A percentile compares a stretch with the other conserved stretches of the same genome.
Conservation (phyloP, 129 eudicot genomes). For the Saposhnikovia divaricata region DNA sequence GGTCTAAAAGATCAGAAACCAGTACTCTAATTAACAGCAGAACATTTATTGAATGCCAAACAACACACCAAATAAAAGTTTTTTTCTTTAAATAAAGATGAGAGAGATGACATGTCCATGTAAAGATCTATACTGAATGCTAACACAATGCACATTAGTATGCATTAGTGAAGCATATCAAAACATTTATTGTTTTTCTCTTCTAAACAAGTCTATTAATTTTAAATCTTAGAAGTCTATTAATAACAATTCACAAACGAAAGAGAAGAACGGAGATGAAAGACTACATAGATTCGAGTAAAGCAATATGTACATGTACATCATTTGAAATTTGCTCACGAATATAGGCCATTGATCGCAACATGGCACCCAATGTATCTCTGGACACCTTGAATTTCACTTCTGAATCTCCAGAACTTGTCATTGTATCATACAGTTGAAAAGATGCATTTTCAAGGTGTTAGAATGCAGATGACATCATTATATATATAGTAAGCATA, state of each 20-base stretch:
- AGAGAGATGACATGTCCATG: not conserved
- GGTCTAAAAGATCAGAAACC: not conserved
- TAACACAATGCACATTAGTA: not conserved
- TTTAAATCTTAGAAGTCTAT: not conserved
- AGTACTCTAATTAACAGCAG: not conserved
- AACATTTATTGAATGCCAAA: too few relatives aligned
- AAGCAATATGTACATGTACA: not conserved
- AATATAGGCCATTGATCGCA: slow-evolving; percentile 96
- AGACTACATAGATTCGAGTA: not conserved
- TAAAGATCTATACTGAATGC: not conserved
- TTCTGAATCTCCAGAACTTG: slow-evolving; percentile 76
- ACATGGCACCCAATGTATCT: slow-evolving; percentile 95
- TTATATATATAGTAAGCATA: not conserved
- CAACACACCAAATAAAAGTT: too few relatives aligned
- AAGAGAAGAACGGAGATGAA: not conserved
- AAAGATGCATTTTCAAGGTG: not conserved
- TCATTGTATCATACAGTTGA: slow-evolving; percentile 85
- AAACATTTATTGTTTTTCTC: not conserved
- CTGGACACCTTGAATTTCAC: slow-evolving; percentile 93
- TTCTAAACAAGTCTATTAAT: not conserved
- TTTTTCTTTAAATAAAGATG: not conserved
- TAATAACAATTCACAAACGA: not conserved
- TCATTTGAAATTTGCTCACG: slow-evolving; percentile 73
- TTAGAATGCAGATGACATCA: not conserved
- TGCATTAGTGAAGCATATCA: not conserved